Base-by-base conservation (phyloP, 345 rosid genomes). In the Aquilaria sinensis region DNA sequence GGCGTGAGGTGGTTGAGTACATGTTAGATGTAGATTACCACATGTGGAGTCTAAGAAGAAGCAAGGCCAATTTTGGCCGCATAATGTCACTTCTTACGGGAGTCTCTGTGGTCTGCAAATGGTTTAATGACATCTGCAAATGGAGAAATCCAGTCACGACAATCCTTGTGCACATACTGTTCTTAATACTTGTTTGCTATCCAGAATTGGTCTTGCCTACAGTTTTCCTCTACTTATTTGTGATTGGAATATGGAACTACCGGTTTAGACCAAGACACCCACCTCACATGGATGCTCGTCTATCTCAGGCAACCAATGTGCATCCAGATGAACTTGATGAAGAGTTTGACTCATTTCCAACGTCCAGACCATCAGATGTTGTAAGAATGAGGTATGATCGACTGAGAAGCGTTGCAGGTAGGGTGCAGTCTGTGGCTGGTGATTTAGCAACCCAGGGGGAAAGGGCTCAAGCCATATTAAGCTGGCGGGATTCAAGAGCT, bases 401-500 rank as follows among this genome's bases (percentile, higher is more conserved):
- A 9, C 63, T 81, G 55, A 75, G 86, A 56, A 78, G 86, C 29
- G 59, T 81, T 29, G 79, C 76, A 0, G 83, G 58, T 8, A 55
- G 58, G n/a, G 33, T 55, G 13, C 58, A 55, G 58, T 30, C 58
- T 13, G 58, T 55, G 81, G 45, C 76, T 32, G 83, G 86, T 34
- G 86, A 81, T 51, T 50, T 81, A 51, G 86, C 86, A 9, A 64
- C 79, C 4, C 86, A 91, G 67, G 93, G 88, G 57, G 99, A 94
- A 75, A 85, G 99, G 65, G 67, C 83, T 47, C 96, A 82, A 57
- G 92, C 96, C 14, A 41, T 94, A 37, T 84, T 94, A 46, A 91
- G 96, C 85, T 91, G 99, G 99, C 74, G 99, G 67, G 99, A 94
- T 74, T 86, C 99, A 7, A 78, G 97, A 66, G 99, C 88, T 12